phyloP scores from a whole-genome alignment of 2,329 filamentous ascomycete species.

The Sarocladium brachiariae region DNA sequence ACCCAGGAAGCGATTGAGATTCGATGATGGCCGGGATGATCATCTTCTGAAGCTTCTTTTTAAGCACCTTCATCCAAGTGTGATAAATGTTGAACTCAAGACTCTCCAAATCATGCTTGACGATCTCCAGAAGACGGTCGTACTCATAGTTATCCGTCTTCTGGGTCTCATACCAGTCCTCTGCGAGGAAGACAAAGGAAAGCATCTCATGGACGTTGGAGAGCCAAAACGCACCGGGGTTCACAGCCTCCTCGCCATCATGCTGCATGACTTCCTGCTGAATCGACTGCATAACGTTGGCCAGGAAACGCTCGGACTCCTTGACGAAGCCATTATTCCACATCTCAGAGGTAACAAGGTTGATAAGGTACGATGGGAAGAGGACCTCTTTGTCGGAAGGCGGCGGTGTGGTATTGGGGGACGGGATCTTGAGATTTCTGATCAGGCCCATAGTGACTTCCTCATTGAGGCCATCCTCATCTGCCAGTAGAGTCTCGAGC shows the following conservation, averaged over 20 bases:
- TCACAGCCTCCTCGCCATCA: slow-evolving; percentile 93
- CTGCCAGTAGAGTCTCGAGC: slow-evolving; percentile 84
- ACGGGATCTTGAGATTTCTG: slow-evolving; percentile 91
- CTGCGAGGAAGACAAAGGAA: slow-evolving; percentile 96
- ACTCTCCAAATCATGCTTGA: slow-evolving; percentile 97
- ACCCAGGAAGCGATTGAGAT: slow-evolving; percentile 94
- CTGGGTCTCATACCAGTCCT: slow-evolving; percentile 99
- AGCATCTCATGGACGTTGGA: slow-evolving; percentile 99
- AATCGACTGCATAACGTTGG: slow-evolving; percentile 99
- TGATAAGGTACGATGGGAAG: slow-evolving; percentile 98
- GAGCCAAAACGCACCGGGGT: slow-evolving; percentile 96
- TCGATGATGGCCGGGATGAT: slow-evolving; percentile 99
- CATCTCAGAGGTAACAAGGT: slow-evolving; percentile 98
- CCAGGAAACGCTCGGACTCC: slow-evolving; percentile 96
- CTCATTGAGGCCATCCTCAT: slow-evolving; percentile 93
- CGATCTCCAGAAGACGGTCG: slow-evolving; percentile 92
- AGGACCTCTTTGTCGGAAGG: slow-evolving; percentile 97
- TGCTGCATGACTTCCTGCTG: slow-evolving; percentile 99
- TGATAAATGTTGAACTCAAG: slow-evolving; percentile 99
- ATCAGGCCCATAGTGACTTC: slow-evolving; percentile 96
- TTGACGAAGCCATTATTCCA: slow-evolving; percentile 99
- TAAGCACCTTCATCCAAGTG: slow-evolving; percentile 99
- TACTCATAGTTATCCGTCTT: slow-evolving; percentile 99
- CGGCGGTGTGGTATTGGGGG: slow-evolving; percentile 76
- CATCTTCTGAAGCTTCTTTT: slow-evolving; percentile 99